These are phyloP conservation scores for Eucalyptus fibrosa DNA, from an alignment of 345 rosid genomes.

Conservation along the genomic window DNA sequence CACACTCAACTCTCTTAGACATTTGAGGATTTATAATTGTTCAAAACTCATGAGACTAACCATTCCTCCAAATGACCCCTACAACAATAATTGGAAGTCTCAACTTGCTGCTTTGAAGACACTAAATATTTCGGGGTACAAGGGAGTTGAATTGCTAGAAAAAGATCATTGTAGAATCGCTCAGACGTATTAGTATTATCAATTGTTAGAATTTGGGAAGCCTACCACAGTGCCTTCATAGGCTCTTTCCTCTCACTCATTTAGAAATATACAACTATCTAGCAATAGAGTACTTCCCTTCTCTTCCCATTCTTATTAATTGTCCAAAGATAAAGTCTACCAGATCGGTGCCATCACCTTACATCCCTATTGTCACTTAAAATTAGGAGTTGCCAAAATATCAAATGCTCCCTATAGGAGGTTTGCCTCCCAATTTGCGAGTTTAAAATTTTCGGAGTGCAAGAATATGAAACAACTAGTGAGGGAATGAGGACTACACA, in stretches of 20 bases:
- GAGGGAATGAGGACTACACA: neutral
- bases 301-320: neutral
- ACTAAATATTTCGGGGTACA: neutral
- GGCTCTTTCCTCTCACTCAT: neutral
- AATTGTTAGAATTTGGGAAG: neutral
- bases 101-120: neutral
- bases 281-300: neutral
- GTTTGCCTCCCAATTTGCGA: no score
- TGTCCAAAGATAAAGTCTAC: neutral
- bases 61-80: neutral
- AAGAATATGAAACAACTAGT: no score
- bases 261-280: neutral
- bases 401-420: neutral
- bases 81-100: neutral
- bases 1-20: no score
- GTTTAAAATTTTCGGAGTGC: no score
- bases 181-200: accelerated
- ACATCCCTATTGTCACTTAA: neutral
- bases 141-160: neutral
- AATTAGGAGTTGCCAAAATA: neutral
- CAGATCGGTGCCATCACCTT: neutral
- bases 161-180: neutral
- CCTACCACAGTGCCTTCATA: neutral
- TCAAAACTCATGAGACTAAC: neutral
- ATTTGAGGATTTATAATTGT: no score